A percentile compares a stretch with the other conserved stretches of the same genome.
Conservation (phyloP, 768 basidiomycete genomes). For the Phaeolepiota aurea region DNA sequence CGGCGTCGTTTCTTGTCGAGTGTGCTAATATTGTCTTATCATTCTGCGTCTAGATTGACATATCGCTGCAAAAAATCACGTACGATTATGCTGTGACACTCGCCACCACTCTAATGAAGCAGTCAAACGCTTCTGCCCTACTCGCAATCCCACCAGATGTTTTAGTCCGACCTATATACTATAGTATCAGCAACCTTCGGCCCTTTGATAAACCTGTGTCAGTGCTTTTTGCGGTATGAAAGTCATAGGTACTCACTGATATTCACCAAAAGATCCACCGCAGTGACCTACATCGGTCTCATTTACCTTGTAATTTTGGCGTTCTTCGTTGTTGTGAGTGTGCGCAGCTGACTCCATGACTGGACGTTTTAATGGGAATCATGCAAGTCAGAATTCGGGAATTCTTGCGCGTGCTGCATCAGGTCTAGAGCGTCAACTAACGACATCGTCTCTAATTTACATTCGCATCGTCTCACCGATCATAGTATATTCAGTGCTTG, state of each 20-base stretch:
- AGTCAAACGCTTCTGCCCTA: slow-evolving; percentile 26
- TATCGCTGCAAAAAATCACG: background rate
- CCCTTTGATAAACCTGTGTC: slow-evolving; percentile 57
- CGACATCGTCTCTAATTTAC: background rate
- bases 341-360: background rate
- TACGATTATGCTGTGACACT: background rate
- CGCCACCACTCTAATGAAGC: slow-evolving; percentile 16
- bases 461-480: background rate
- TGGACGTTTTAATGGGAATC: background rate
- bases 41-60: background rate
- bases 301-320: slow-evolving; percentile 41
- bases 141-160: slow-evolving; percentile 39
- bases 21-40: background rate
- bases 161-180: slow-evolving; percentile 39
- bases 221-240: slow-evolving; percentile 9
- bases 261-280: slow-evolving; percentile 30
- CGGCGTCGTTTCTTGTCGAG: background rate
- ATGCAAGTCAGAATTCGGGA: background rate
- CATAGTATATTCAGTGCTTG: background rate
- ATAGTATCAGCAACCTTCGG: slow-evolving; percentile 37
- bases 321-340: slow-evolving; percentile 34
- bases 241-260: background rate
- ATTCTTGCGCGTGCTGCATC: background rate
- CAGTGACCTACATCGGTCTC: slow-evolving; percentile 45
- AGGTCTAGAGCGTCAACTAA: background rate